Evolutionary conservation across 352 stramenopile species (phyloP), one percentile per base, ranked within the genome.

Genomic region (Phytophthora pisi): DNA sequence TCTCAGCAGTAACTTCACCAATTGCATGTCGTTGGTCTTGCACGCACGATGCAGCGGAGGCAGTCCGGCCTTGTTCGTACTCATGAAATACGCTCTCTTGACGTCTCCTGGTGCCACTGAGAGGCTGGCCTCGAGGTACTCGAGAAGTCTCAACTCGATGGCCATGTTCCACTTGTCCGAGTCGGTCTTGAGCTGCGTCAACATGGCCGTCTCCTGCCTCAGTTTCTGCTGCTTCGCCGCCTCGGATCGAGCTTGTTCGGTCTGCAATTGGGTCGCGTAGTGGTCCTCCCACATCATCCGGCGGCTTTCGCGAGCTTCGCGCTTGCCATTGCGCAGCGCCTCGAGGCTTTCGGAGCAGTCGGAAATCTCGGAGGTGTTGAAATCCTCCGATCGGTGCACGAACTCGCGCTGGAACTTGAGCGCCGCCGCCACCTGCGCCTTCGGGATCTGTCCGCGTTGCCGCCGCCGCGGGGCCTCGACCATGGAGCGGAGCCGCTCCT

Each of bases 271-370:
- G 0, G 59, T 63, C 0, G 75, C 67, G 34, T 78, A 77, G 51
- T 90, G 79, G 42, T 91, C 83, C 56, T 90, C 81, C 83, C 83
- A 90, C 34, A 79, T 72, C 83, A 90, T 91, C 18, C 86, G 75
- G 2, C 81, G 83, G 40, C 61, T 70, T 56, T 91, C 83, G 8
- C 71, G 71, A 7, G 77, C 77, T 61, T 87, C 81, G 1, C 79
- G 79, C 55, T 84, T 86, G 7, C 75, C 81, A 57, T 68, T 65
- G 7, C 57, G 72, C 13, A 91, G 54, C 11, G 61, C 63, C 30
- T 76, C 59, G 31, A 91, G 78, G 28, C 73, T 84, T 26, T 90
- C 77, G 24, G 71, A 51, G 53, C 78, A 89, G 52, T 91, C 80
- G 2, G 72, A 79, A 55, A 91, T 87, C 0, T 69, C 51, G 2